Evolutionary conservation across 805 yeast genomes (phyloP), one percentile per base, ranked within the genome.

Genomic region (Metschnikowia rubicola): DNA sequence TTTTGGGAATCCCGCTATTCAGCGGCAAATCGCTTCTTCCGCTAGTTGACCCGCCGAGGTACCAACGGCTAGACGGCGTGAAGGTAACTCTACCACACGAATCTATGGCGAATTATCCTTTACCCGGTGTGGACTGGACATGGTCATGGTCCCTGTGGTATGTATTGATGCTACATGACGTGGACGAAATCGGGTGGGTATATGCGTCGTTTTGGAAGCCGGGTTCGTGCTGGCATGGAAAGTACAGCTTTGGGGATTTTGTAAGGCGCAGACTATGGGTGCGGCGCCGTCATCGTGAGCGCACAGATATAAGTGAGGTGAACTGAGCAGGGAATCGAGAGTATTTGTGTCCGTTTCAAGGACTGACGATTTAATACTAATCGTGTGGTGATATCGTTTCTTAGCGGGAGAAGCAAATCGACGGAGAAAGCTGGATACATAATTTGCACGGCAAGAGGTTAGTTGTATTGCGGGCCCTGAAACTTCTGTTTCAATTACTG

Each of bases 121-220:
- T 80, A 11, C 87, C 87, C 1, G 84, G 79, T 52, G 67, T 77
- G 19, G 64, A 71, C 37, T 84, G 89, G 90, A 58, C 63, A 45
- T 84, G 90, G 90, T 60, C 60, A 9, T 84, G 90, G 89, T 71
- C 71, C 11, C 69, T 73, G 45, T 87, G 95, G 95, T 83, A 81
- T 56, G 83, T 85, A 2, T 73, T 83, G 48, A 84, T 88, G 92
- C 62, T 72, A 37, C 67, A 70, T 35, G 89, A 86, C 58, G 85
- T 80, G 17, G 96, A 87, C 62, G 91, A 86, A 56, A 86, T 84
- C 58, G 96, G 96, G n/a, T 87, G 96, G 96, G 61, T 75, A 30
- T 88, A 87, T 58, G 73, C 86, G 47, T 68, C 78, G 65, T 54
- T 73, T 21, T 50, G 56, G 54, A 26, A 59, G 63, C 39, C 47